phyloP scores from a whole-genome alignment of 306 rosid species.

The Sophora flavescens region DNA sequence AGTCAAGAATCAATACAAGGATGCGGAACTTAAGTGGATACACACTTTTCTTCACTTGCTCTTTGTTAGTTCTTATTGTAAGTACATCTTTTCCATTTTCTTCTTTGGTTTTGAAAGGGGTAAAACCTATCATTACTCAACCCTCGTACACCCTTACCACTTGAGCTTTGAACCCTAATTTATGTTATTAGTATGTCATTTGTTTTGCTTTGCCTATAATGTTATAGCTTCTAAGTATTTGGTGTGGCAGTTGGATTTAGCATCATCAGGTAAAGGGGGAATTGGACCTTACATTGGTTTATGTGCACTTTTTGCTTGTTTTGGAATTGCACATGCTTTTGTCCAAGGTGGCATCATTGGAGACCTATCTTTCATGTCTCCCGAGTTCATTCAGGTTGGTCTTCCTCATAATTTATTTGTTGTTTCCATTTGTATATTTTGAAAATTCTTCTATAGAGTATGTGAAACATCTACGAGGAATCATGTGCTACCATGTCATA shows the following conservation, averaged over 20 bases:
- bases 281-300: slow-evolving; percentile 65
- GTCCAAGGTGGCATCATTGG: slow-evolving; percentile 90
- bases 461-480: too few relatives aligned
- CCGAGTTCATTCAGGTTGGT: slow-evolving; percentile 82
- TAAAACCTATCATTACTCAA: too few relatives aligned
- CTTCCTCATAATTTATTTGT: too few relatives aligned
- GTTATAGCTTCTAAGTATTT: neutral
- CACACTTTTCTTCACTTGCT: slow-evolving; percentile 18
- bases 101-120: neutral
- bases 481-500: too few relatives aligned
- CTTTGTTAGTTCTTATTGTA: slow-evolving; percentile 45
- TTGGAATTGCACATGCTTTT: slow-evolving; percentile 81
- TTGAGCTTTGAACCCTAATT: neutral
- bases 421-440: too few relatives aligned
- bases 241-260: slow-evolving; percentile 69
- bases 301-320: slow-evolving; percentile 64
- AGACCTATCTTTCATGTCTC: slow-evolving; percentile 71
- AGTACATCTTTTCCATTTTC: slow-evolving; percentile 1
- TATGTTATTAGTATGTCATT: neutral
- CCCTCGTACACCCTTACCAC: neutral
- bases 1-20: too few relatives aligned
- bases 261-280: slow-evolving; percentile 75
- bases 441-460: too few relatives aligned
- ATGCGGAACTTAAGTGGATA: too few relatives aligned
- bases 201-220: neutral